Conservation (phyloP, 495 filamentous ascomycete genomes). For the Alectoria sarmentosa region DNA sequence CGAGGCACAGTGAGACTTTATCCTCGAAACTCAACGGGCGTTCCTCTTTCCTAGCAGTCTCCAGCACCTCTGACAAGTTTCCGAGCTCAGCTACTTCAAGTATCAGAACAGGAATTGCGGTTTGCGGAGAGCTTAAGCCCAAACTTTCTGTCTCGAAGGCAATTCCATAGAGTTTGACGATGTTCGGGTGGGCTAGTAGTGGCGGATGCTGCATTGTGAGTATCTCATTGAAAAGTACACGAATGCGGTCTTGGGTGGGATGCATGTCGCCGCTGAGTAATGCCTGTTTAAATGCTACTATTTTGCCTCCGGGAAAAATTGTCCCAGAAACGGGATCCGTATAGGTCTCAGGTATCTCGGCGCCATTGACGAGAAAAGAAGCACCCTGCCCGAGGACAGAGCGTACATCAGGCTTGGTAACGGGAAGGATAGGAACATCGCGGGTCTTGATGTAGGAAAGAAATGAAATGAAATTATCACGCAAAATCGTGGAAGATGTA, state of each 20-base stretch:
- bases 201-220: constrained; percentile 29
- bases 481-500: constrained; percentile 19
- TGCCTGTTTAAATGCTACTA: constrained; percentile 27
- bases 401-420: constrained; percentile 27
- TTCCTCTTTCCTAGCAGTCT: constrained; percentile 28
- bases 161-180: constrained; percentile 28
- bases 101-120: constrained; percentile 27
- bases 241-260: constrained; percentile 18
- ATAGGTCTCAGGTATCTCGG: constrained; percentile 26
- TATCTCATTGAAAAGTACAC: constrained; percentile 24
- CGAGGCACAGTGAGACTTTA: constrained; percentile 26
- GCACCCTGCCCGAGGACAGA: constrained; percentile 28
- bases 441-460: constrained; percentile 28
- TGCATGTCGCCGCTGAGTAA: constrained; percentile 22
- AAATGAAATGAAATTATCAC: constrained; percentile 28
- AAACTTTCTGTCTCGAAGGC: constrained; percentile 27
- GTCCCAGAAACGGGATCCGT: constrained; percentile 23
- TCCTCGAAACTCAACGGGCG: constrained; percentile 25
- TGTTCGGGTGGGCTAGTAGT: constrained; percentile 27
- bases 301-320: constrained; percentile 22
- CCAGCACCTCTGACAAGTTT: constrained; percentile 28
- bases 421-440: constrained; percentile 27
- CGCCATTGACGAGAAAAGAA: constrained; percentile 30
- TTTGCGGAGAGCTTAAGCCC: constrained; percentile 17
- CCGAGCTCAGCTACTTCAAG: constrained; percentile 28